These are phyloP conservation scores for Cyberlindnera misumaiensis DNA, from an alignment of 805 yeast species.

Conservation along the genomic window DNA sequence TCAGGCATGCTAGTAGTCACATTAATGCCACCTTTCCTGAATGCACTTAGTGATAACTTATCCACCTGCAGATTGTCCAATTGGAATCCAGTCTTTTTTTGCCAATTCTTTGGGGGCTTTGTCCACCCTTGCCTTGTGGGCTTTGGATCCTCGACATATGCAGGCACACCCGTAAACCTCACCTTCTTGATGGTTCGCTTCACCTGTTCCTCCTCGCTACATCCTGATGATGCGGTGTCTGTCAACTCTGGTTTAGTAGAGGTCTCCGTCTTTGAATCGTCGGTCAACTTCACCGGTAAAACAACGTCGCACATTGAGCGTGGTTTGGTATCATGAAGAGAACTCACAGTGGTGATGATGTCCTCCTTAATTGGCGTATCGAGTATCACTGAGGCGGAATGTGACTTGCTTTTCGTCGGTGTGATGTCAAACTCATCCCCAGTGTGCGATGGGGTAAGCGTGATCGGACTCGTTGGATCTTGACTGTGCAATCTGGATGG, in stretches of 20 bases:
- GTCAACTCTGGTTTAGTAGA: slow-evolving; percentile 9
- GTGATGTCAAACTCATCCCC: not conserved
- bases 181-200: slow-evolving; percentile 19
- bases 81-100: too few relatives aligned
- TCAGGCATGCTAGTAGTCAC: slow-evolving; percentile 12
- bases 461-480: not conserved
- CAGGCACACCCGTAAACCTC: slow-evolving; percentile 24
- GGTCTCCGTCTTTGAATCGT: slow-evolving; percentile 5
- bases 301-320: too few relatives aligned
- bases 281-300: too few relatives aligned
- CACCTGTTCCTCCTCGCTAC: not conserved
- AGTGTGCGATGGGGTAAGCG: not conserved
- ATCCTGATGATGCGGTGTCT: slow-evolving; percentile 2
- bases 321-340: too few relatives aligned
- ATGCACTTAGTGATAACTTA: slow-evolving; percentile 17
- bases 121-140: slow-evolving; percentile 21
- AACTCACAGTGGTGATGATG: too few relatives aligned
- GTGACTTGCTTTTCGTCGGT: not conserved
- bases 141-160: slow-evolving; percentile 13
- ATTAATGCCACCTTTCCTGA: slow-evolving; percentile 20
- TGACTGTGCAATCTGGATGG: not conserved
- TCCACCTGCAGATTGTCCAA: slow-evolving; percentile 14
- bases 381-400: too few relatives aligned
- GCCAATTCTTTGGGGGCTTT: slow-evolving; percentile 12
- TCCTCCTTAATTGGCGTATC: not conserved